Percentiles rank a stretch among this genome's conserved stretches.
Conservation (phyloP, 2,329 filamentous ascomycete species). For the Neonectria ditissima region DNA sequence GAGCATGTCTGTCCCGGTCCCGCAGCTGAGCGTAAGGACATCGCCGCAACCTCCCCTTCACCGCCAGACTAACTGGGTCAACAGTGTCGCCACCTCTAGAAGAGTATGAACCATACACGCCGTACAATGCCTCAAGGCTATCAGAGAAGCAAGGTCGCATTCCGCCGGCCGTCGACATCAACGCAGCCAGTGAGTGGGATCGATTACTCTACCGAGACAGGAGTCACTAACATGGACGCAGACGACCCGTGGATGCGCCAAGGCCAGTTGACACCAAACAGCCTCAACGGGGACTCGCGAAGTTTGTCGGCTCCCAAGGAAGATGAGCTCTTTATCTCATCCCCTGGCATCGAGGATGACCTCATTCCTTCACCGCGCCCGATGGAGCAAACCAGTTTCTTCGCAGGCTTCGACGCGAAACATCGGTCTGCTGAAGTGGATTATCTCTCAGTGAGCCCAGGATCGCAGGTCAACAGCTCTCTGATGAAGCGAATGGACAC, state of each 20-base stretch:
- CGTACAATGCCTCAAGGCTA: slow-evolving; percentile 43
- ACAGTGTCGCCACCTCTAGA: slow-evolving; percentile 56
- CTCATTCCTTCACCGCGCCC: slow-evolving; percentile 55
- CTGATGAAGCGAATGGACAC: slow-evolving; percentile 73
- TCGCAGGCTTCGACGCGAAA: slow-evolving; percentile 61
- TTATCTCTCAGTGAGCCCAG: slow-evolving; percentile 40
- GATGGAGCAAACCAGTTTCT: slow-evolving; percentile 58
- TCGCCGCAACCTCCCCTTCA: slow-evolving; percentile 9
- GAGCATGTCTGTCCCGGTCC: slow-evolving; percentile 78
- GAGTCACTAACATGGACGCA: slow-evolving; percentile 50
- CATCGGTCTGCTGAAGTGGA: slow-evolving; percentile 36
- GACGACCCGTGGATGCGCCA: slow-evolving; percentile 66
- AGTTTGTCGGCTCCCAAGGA: slow-evolving; percentile 69
- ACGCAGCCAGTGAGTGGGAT: slow-evolving; percentile 62
- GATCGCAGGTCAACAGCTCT: slow-evolving; percentile 42
- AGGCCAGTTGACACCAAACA: slow-evolving; percentile 73
- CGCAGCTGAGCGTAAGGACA: slow-evolving; percentile 60
- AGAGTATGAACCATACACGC: slow-evolving; percentile 44
- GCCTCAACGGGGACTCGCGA: slow-evolving; percentile 69
- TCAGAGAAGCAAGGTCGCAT: slow-evolving; percentile 54
- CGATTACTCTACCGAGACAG: not conserved
- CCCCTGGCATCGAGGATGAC: slow-evolving; percentile 57
- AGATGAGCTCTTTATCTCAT: slow-evolving; percentile 59
- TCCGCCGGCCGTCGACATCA: slow-evolving; percentile 63
- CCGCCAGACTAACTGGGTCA: slow-evolving; percentile 15